Evolutionary conservation across 2,329 filamentous ascomycete species (phyloP), one percentile per base, ranked within the genome.

Genomic region (Aspergillus ibericus): DNA sequence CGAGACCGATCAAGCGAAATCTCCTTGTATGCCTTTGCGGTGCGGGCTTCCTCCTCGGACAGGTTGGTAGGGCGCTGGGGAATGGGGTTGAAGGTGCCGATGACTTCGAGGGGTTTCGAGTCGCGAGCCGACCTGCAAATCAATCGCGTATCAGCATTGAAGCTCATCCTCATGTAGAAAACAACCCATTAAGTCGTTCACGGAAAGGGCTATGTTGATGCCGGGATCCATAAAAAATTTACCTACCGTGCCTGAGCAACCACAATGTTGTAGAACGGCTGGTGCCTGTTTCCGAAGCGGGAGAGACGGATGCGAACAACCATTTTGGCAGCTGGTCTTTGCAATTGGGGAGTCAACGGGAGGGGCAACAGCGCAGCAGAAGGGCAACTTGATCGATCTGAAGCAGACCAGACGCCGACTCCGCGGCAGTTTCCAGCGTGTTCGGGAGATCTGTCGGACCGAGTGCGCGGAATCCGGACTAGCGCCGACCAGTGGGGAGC

Each of bases 201-300:
- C 16, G 38, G 29, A 35, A 27, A 40, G 32, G 40, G 20, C 32
- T 29, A 32, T 32, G n/a, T 29, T 12, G 25, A 36, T 38, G 22
- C n/a, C n/a, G 13, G 32, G 29, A 18, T 25, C 56, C 34, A 42
- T 47, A 36, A 57, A 55, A 52, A 46, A 48, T 48, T 46, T 47
- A 66, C 82, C 65, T 84, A 96, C 91, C 93, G 88, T 48, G 93
- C 93, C 72, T 98, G 93, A 15, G 92, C 86, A 64, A 99, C 91
- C 66, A 98, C 92, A 64, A 99, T 97, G 80, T 99, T 99, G 84
- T 96, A 99, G 69, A 97, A 89, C 2, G 95, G 93, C n/a, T 85
- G 76, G 74, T 96, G 93, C 65, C 85, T 87, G 76, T 89, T 91
- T 73, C 93, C 92, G 76, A 98, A 96, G 76, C 95, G 93, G 68